Evolutionary conservation across 768 basidiomycete species (phyloP), one percentile per base, ranked within the genome.

Genomic region (Erythrobasidium yunnanense): DNA sequence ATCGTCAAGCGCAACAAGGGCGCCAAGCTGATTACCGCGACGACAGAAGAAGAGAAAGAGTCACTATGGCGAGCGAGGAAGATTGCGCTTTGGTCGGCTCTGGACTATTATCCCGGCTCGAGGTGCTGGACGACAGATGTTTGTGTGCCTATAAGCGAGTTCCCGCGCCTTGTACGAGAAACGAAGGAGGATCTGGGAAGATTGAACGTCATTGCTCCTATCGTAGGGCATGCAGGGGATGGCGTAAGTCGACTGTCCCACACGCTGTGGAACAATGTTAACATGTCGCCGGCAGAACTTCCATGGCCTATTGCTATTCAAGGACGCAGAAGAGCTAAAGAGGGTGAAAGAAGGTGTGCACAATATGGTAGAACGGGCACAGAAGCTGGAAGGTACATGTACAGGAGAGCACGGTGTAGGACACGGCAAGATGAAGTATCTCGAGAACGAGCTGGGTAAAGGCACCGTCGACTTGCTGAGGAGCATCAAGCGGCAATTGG

Each of bases 101-200:
- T 72, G 23, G 68, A 68, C 4, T 69, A 58, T 23, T 20, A 82
- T 55, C 85, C 86, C 15, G 87, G 83, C 8, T 77, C 78, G 18
- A 82, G 81, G 45, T 83, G 83, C 67, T 91, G 88, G 89, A 86
- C 84, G 23, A 93, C 90, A 0, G 90, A 91, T 75, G 90, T 91
- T 29, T 92, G 90, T 88, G 76, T 66, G 78, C 78, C 78, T 8
- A 77, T 79, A 62, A 77, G 76, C 0, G 72, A 74, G 33, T 68
- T 79, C 2, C 76, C 78, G 0, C 71, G 70, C 32, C 69, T 79
- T 18, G 74, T 78, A 8, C 79, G 82, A 52, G 86, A 88, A 74
- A 90, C 88, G 1, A 87, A 88, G 73, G 81, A 83, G 71, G 90
- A 91, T 74, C 78, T 95, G 5, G 78, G 78, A 4, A 75, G 80